Evolutionary conservation across 352 stramenopile species (phyloP).

Genomic region (Phytopythium boreale): DNA sequence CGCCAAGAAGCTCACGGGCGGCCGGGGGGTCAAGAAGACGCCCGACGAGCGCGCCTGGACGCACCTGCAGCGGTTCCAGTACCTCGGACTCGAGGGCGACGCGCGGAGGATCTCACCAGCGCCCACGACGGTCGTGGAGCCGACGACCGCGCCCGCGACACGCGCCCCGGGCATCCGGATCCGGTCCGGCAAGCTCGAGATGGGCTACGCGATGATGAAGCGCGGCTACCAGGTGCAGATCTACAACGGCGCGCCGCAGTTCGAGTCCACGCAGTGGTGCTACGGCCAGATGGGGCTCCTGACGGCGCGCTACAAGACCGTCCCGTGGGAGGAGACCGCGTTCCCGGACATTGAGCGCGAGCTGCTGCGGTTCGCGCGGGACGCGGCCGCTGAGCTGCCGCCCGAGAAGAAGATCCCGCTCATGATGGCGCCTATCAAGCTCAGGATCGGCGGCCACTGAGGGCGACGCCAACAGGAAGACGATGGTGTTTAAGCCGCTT

Average conservation of each 20-base stretch:
- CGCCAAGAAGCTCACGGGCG: constrained; percentile 33
- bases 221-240: constrained; percentile 35
- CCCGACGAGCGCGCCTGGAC: constrained; percentile 27
- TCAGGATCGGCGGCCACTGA: background rate
- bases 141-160: background rate
- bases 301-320: constrained; percentile 21
- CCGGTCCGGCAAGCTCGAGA: constrained; percentile 13
- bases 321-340: constrained; percentile 29
- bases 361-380: constrained; percentile 30
- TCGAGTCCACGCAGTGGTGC: constrained; percentile 35
- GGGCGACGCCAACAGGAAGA: too few species aligned
- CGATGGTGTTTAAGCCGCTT: too few species aligned
- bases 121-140: background rate
- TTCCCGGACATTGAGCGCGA: constrained; percentile 26
- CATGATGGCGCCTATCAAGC: background rate
- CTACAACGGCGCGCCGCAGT: constrained; percentile 34
- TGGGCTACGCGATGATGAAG: constrained; percentile 26
- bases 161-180: background rate
- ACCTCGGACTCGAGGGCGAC: constrained; percentile 13
- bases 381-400: constrained; percentile 25
- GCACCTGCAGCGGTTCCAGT: constrained; percentile 36
- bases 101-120: constrained; percentile 6
- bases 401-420: background rate
- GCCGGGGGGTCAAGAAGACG: constrained; percentile 7
- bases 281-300: constrained; percentile 32